Base-by-base conservation (phyloP, 805 yeast genomes). In the Kurtzmaniella fragi region DNA sequence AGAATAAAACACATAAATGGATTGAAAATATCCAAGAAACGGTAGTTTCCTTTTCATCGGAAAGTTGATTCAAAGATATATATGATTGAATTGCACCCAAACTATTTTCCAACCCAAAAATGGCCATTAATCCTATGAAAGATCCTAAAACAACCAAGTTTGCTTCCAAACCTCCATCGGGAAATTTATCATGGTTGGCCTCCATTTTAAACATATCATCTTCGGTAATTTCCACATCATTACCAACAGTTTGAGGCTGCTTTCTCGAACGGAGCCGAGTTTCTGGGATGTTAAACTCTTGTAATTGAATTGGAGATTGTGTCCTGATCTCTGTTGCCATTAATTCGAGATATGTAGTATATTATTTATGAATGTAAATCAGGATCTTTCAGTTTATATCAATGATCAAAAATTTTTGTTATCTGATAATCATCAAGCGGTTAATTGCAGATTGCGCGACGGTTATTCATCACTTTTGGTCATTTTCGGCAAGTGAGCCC, bases 91-190 rank as follows among this genome's bases (percentile, higher is more conserved):
- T 41, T 3, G 56, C 54, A 11, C 53, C 56, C 48, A 52, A 41
- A 10, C 50, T 42, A 39, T 52, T 52, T 17, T 48, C 47, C 14
- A 52, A 42, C 5, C 56, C 56, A 38, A 52, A 52, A 25, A 43
- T 53, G 17, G 51, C 50, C 5, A 52, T 48, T 7, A 52, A 41
- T 4, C 56, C 56, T 28, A 40, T 36, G 32, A 52, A 52, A 5
- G 49, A 44, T 16, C 60, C 60, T 4, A 52, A 38, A 10, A 54
- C 49, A 17, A 54, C 59, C 34, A 40, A 33, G 34, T 53, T 48
- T 9, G 60, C 60, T 13, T 42, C 46, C 12, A 34, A 17, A 1
- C 60, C 60, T 12, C 60, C 60, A 20, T 55, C 60, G 8, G 60
- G 60, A 16, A 52, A 50, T 10, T 33, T 34, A 5, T 48, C 45